phyloP scores from a whole-genome alignment of 352 stramenopile species.

The Phytophthora niederhauseri region DNA sequence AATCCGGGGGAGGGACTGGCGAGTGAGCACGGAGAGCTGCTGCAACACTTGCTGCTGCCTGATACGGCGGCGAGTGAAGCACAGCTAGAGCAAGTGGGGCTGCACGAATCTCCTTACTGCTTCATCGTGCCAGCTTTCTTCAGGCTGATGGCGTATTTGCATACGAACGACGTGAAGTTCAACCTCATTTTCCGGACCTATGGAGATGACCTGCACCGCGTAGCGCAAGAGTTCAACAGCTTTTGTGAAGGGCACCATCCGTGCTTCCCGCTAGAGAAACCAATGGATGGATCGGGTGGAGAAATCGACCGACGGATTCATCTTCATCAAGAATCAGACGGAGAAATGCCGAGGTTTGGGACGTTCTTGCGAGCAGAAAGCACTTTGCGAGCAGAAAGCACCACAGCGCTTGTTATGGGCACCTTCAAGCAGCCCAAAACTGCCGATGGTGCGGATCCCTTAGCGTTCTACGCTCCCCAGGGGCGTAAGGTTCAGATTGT shows the following conservation, averaged over 20 bases:
- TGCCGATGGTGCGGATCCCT: slow-evolving; percentile 26
- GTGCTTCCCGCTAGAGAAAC: slow-evolving; percentile 46
- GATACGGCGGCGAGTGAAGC: slow-evolving; percentile 13
- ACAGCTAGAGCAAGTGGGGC: slow-evolving; percentile 33
- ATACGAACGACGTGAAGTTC: slow-evolving; percentile 51
- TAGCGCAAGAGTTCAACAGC: slow-evolving; percentile 79
- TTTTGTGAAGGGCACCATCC: slow-evolving; percentile 77
- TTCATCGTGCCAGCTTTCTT: slow-evolving; percentile 82
- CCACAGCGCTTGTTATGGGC: slow-evolving; percentile 70
- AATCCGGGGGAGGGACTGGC: slow-evolving; percentile 56
- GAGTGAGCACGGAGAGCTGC: slow-evolving; percentile 47
- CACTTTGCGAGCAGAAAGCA: slow-evolving; percentile 46
- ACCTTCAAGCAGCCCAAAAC: slow-evolving; percentile 67
- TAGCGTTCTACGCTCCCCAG: slow-evolving; percentile 45
- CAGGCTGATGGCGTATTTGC: slow-evolving; percentile 53
- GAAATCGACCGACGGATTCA: slow-evolving; percentile 60
- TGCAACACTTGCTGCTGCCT: slow-evolving; percentile 57
- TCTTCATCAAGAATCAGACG: slow-evolving; percentile 21
- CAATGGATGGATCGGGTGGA: slow-evolving; percentile 67
- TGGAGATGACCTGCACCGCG: slow-evolving; percentile 67
- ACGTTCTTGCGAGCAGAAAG: slow-evolving; percentile 65
- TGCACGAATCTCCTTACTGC: slow-evolving; percentile 52
- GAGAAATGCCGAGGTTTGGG: slow-evolving; percentile 49
- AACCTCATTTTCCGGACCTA: slow-evolving; percentile 84
- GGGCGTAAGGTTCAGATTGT: slow-evolving; percentile 38